Evolutionary conservation across 352 stramenopile species (phyloP).

Genomic region (Phytophthora cryptogea): DNA sequence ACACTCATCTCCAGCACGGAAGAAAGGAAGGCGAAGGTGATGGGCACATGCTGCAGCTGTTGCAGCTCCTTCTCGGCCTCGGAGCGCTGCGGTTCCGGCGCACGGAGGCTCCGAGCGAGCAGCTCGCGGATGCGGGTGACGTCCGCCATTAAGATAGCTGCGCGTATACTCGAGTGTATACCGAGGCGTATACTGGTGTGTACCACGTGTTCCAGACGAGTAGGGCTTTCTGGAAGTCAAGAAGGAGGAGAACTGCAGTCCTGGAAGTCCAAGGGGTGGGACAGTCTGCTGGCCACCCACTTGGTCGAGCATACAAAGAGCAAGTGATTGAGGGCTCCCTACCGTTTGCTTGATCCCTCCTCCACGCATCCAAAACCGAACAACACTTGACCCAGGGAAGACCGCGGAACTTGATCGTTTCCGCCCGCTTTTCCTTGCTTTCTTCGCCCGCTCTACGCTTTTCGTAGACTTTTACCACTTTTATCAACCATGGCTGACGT

Average conservation of each 20-base stretch:
- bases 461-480: constrained; percentile 21
- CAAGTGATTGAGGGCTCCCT: constrained; percentile 46
- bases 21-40: constrained; percentile 44
- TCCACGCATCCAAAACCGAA: constrained; percentile 42
- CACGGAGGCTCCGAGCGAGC: constrained; percentile 50
- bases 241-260: constrained; percentile 1
- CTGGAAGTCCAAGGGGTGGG: constrained; percentile 7
- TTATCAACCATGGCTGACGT: constrained; percentile 74
- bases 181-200: background rate
- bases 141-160: constrained; percentile 21
- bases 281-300: constrained; percentile 59
- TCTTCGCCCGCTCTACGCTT: constrained; percentile 25
- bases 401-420: constrained; percentile 35
- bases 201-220: background rate
- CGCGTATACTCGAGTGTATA: too few relatives aligned
- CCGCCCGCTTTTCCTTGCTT: constrained; percentile 25
- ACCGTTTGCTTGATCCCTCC: constrained; percentile 17
- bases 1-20: constrained; percentile 55
- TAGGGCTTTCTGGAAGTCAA: background rate
- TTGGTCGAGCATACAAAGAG: constrained; percentile 66
- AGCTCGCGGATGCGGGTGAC: constrained; percentile 51
- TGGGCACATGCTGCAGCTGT: constrained; percentile 42
- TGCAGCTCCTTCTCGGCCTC: constrained; percentile 64
- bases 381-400: constrained; percentile 45
- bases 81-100: constrained; percentile 42